These are phyloP conservation scores for Penicillium silybi DNA, from an alignment of 495 filamentous ascomycete genomes.

Conservation along the genomic window DNA sequence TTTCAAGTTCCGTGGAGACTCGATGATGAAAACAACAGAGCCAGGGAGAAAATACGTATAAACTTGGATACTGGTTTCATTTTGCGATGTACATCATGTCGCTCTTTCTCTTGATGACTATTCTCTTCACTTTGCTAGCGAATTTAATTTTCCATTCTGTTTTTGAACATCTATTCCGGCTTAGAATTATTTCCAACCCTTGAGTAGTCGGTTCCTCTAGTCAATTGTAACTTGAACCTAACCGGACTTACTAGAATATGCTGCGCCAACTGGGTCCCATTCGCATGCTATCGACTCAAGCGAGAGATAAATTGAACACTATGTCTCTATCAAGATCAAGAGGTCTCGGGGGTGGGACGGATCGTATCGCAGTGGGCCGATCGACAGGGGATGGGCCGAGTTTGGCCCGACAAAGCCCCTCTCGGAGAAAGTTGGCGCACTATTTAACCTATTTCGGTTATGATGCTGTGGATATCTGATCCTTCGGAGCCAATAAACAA, in stretches of 20 bases:
- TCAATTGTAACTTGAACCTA: not conserved
- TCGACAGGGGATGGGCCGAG: not conserved
- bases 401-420: not conserved
- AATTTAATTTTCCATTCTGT: not conserved
- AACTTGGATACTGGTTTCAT: not conserved
- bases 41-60: not conserved
- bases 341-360: not conserved
- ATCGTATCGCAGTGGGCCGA: not conserved
- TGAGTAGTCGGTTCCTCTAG: too few relatives aligned
- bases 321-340: not conserved
- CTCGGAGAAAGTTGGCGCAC: not conserved
- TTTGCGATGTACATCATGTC: not conserved
- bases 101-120: not conserved
- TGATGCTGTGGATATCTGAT: not conserved
- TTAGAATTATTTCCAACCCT: too few relatives aligned
- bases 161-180: not conserved
- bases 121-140: not conserved
- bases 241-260: not conserved
- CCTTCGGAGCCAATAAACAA: too few relatives aligned
- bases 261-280: not conserved
- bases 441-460: not conserved
- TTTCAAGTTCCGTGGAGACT: conserved; percentile 17
- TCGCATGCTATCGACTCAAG: not conserved
- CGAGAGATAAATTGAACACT: not conserved
- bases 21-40: not conserved